Evolutionary conservation across 106 monocot species (phyloP), one percentile per base, ranked within the genome.

Genomic region (Alisma plantagoaquatica): DNA sequence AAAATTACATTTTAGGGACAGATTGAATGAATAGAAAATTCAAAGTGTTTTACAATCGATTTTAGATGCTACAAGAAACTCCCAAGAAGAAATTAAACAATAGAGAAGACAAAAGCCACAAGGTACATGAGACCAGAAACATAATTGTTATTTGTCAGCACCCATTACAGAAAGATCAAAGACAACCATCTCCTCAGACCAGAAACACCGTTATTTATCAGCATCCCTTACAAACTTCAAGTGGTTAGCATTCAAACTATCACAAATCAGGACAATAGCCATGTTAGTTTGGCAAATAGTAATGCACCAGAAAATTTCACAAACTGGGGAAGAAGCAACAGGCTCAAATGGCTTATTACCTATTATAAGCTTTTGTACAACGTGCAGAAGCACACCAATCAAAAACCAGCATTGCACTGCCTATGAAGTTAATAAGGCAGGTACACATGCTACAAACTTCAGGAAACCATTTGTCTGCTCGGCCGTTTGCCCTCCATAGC

Each of bases 401-500:
- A 43, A 18, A 43, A n/a, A 42, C 27, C 3, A 59, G 9, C 29
- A 57, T 4, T 21, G 27, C 41, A 44, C 24, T 14, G 58, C 38
- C 10, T 23, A 6, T 15, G 4, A n/a, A 43, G 10, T 8, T 23
- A 27, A 25, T 28, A 10, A 18, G 16, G 14, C 9, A 21, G 20
- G 10, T 0, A 41, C 23, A 15, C 9, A 15, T 27, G 45, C 42
- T 26, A 43, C 1, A 38, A 31, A 61, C 73, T 42, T 15, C 64
- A 49, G 4, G 49, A 61, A 16, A 41, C 7, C 6, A 27, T 25
- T 18, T 53, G 28, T 14, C 27, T n/a, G 12, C 60, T 55, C 0
- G 60, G 28, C 6, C 22, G 45, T 49, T 82, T 79, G 12, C 85
- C 85, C 73, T 94, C 85, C 85, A 85, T 85, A 20, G 85, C 85